These are phyloP conservation scores for Sambucus nigra DNA, from an alignment of 129 eudicot species.

Conservation along the genomic window DNA sequence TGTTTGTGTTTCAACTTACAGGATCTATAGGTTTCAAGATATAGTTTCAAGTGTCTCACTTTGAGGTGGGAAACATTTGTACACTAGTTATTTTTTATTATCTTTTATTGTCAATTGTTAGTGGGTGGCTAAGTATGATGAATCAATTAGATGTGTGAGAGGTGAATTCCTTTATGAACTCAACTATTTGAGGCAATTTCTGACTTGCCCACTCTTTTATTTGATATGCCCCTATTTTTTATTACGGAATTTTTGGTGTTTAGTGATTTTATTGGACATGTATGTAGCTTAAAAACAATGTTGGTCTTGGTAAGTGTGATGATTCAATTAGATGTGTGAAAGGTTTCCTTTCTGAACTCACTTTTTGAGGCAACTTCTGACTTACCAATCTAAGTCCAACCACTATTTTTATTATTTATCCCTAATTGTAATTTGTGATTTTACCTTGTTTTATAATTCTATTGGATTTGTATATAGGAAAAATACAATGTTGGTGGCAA, in stretches of 20 bases:
- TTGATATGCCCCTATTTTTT: no score
- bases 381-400: no score
- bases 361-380: neutral
- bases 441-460: no score
- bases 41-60: neutral
- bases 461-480: neutral
- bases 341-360: slow-evolving; percentile 1
- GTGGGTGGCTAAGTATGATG: slow-evolving; percentile 7
- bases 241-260: neutral
- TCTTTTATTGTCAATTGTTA: neutral
- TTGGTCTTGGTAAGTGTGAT: no score
- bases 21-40: slow-evolving; percentile 4
- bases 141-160: slow-evolving; percentile 5
- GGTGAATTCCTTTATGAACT: slow-evolving; percentile 2
- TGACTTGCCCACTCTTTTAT: neutral
- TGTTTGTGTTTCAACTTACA: neutral
- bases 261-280: neutral
- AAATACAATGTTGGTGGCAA: no score
- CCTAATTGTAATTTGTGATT: no score
- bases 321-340: slow-evolving; percentile 7
- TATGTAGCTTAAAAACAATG: no score
- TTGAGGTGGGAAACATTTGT: slow-evolving; percentile 10
- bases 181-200: slow-evolving; percentile 1
- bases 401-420: no score
- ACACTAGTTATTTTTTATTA: neutral